Percentiles rank a stretch among this genome's conserved stretches.
Evolutionary conservation across 441 rosid species (phyloP).

Genomic region (Viola pubescens): DNA sequence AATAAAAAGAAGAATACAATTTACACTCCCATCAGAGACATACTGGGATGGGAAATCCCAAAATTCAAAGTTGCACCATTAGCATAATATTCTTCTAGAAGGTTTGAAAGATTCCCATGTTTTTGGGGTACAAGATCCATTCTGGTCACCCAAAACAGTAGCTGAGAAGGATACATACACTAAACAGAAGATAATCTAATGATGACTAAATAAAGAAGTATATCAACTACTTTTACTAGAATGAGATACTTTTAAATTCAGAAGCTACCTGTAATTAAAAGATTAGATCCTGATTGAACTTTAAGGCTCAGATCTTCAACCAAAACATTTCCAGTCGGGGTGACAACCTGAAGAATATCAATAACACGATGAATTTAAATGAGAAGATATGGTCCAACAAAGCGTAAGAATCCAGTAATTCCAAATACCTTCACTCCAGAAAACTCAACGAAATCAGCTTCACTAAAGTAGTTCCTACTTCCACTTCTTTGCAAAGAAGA

Average conservation of each 20-base stretch:
- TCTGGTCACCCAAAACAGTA: too few relatives aligned
- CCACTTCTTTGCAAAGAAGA: constrained; percentile 55
- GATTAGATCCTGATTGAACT: constrained; percentile 93
- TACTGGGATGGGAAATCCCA: too few relatives aligned
- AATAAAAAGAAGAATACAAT: too few relatives aligned
- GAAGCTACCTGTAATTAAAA: constrained; percentile 84
- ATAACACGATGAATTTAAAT: background rate
- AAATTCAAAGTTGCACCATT: too few relatives aligned
- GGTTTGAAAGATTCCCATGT: too few relatives aligned
- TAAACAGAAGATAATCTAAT: too few relatives aligned
- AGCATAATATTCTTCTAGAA: too few relatives aligned
- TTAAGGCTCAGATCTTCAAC: constrained; percentile 87
- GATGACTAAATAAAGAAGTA: background rate
- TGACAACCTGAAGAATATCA: constrained; percentile 68
- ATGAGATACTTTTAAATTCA: constrained; percentile 10
- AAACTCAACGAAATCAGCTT: constrained; percentile 88
- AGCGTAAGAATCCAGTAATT: constrained; percentile 8
- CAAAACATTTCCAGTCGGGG: constrained; percentile 91
- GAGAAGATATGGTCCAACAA: constrained; percentile 21
- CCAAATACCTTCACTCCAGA: constrained; percentile 82
- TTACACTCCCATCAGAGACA: too few relatives aligned
- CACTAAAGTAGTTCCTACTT: constrained; percentile 68
- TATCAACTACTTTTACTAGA: constrained; percentile 1
- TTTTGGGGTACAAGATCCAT: too few relatives aligned
- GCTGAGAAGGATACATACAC: too few relatives aligned